Conservation (phyloP, 345 rosid genomes). For the Eucalyptus polybractea region DNA sequence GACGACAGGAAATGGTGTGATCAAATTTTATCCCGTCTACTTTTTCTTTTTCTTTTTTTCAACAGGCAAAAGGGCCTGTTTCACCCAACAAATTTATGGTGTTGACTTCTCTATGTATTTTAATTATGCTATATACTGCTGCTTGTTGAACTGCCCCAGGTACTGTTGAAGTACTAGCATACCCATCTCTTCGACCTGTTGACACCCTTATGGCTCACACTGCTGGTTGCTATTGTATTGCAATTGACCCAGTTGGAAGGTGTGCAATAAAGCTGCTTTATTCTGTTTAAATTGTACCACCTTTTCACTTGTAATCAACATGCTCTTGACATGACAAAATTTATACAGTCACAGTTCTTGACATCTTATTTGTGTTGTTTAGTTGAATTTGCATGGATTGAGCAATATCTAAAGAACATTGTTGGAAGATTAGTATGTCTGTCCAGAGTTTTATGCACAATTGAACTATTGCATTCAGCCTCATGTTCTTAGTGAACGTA, state of each 20-base stretch:
- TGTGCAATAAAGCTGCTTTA: conserved; percentile 3
- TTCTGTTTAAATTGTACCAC: neutral
- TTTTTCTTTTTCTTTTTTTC: neutral
- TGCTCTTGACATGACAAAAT: neutral
- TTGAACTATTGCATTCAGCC: neutral
- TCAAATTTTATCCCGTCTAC: neutral
- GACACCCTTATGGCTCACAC: conserved; percentile 92
- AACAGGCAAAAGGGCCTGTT: neutral
- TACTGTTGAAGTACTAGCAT: conserved; percentile 81
- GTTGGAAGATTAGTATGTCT: neutral
- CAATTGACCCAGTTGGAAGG: conserved; percentile 95
- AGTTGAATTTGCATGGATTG: neutral
- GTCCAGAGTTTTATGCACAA: neutral
- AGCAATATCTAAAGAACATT: neutral
- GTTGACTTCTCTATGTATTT: neutral
- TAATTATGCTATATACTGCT: neutral
- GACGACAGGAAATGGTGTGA: conserved; percentile 90
- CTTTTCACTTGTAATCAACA: neutral
- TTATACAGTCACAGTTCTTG: neutral
- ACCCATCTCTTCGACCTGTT: conserved; percentile 68
- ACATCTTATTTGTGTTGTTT: neutral
- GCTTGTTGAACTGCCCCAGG: conserved; percentile 23
- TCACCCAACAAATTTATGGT: neutral
- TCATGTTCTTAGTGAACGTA: neutral
- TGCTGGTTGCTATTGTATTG: conserved; percentile 98